Conservation (phyloP, 2,329 filamentous ascomycete genomes). For the Xylaria sp. region DNA sequence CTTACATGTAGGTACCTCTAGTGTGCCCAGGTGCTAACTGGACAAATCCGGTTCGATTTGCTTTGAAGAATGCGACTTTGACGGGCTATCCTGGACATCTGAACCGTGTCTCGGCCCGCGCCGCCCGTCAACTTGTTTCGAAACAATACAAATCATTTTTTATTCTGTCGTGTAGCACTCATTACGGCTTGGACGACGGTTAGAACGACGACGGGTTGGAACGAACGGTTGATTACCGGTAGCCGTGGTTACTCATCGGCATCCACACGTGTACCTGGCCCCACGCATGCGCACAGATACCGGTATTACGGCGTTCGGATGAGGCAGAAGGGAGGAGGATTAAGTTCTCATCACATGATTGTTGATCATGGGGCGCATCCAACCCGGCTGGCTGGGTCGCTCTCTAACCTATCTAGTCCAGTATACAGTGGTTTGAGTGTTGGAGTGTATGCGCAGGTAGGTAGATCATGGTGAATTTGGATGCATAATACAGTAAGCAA, state of each 20-base stretch:
- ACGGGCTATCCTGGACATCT: not conserved
- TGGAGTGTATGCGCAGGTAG: not conserved
- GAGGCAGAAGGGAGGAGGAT: not conserved
- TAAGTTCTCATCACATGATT: conserved; percentile 7
- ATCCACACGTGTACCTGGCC: conserved; percentile 1
- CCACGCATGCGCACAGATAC: no score
- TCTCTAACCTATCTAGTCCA: not conserved
- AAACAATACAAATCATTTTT: not conserved
- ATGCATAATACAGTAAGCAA: conserved; percentile 30
- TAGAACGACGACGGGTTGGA: not conserved
- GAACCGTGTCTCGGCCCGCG: conserved; percentile 30
- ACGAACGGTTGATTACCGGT: no score
- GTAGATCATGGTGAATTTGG: conserved; percentile 9
- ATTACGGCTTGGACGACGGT: no score
- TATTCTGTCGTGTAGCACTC: conserved; percentile 2
- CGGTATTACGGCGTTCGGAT: conserved; percentile 6
- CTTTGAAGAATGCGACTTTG: conserved; percentile 8
- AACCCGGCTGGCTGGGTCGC: conserved; percentile 28
- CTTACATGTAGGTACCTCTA: not conserved
- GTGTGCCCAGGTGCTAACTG: no score
- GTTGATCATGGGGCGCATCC: not conserved
- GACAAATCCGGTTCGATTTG: not conserved
- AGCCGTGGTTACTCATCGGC: not conserved
- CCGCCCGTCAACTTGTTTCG: conserved; percentile 23
- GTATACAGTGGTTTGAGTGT: not conserved